These are phyloP conservation scores for Lentinula guzmanii DNA, from an alignment of 768 basidiomycete genomes.

Conservation along the genomic window DNA sequence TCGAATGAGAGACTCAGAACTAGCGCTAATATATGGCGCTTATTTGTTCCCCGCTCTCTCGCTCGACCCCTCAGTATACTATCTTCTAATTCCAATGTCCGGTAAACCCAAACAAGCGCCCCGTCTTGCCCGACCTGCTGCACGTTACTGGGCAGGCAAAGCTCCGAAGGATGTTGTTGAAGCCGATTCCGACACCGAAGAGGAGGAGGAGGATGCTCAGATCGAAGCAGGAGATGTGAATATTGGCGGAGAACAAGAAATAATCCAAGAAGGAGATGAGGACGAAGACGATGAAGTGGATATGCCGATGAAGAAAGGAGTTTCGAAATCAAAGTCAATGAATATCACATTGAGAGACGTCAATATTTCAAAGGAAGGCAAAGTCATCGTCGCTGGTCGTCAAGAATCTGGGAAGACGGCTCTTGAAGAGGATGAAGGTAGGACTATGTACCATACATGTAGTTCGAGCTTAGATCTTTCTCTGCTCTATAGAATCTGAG, in stretches of 20 bases:
- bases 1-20: too few relatives aligned
- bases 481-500: slow-evolving; percentile 20
- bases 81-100: slow-evolving; percentile 9
- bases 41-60: neutral
- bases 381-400: slow-evolving; percentile 72
- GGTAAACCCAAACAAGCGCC: slow-evolving; percentile 61
- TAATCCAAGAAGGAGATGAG: slow-evolving; percentile 38
- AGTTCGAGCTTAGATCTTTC: slow-evolving; percentile 11
- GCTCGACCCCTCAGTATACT: neutral
- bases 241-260: slow-evolving; percentile 52
- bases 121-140: slow-evolving; percentile 72
- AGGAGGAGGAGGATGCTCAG: slow-evolving; percentile 38
- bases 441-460: slow-evolving; percentile 13
- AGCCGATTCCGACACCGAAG: slow-evolving; percentile 59
- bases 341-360: slow-evolving; percentile 77
- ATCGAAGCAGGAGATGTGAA: slow-evolving; percentile 51
- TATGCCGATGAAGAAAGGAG: slow-evolving; percentile 30
- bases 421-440: slow-evolving; percentile 40
- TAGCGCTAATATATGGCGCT: neutral
- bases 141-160: slow-evolving; percentile 88
- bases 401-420: slow-evolving; percentile 75
- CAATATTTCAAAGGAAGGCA: slow-evolving; percentile 73
- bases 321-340: slow-evolving; percentile 45
- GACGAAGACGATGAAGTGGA: slow-evolving; percentile 24
- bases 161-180: slow-evolving; percentile 70